Evolutionary conservation across 108 stramenopile species (phyloP).

Genomic region (Skeletonema grethae): DNA sequence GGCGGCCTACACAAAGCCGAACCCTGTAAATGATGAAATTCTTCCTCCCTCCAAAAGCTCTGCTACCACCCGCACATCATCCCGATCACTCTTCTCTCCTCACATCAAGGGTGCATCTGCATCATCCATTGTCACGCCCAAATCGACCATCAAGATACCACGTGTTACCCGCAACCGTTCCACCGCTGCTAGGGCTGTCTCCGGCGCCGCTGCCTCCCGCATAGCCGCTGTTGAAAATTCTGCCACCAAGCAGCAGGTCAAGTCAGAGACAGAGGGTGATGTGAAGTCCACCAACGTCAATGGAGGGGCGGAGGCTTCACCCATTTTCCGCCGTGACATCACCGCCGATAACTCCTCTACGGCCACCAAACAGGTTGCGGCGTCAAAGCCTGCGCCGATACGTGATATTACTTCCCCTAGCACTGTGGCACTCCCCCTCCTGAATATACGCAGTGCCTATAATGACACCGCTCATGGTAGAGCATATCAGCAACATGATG

Average conservation of each 20-base stretch:
- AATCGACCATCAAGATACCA: slow-evolving; percentile 1
- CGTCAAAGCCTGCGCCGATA: not conserved
- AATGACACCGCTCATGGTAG: not conserved
- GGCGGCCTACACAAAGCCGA: not conserved
- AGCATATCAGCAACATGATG: not conserved
- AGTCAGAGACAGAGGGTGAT: not conserved
- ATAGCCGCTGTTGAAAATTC: not conserved
- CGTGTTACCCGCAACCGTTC: slow-evolving; percentile 1
- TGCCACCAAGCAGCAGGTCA: not conserved
- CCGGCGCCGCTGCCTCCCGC: not conserved
- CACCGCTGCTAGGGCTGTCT: not conserved
- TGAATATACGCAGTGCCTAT: slow-evolving; percentile 4
- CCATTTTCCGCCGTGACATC: not conserved
- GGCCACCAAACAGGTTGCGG: not conserved
- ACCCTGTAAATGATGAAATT: not conserved
- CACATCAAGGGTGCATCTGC: not conserved
- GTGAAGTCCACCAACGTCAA: not conserved
- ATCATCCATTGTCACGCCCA: not conserved
- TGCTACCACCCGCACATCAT: not conserved
- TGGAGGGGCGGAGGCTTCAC: not conserved
- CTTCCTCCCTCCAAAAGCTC: not conserved
- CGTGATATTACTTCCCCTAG: not conserved
- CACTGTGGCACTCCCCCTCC: not conserved
- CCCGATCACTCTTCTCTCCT: slow-evolving; percentile 2
- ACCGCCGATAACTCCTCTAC: not conserved